Conservation (phyloP, 768 basidiomycete genomes). For the Saitozyma podzolica region DNA sequence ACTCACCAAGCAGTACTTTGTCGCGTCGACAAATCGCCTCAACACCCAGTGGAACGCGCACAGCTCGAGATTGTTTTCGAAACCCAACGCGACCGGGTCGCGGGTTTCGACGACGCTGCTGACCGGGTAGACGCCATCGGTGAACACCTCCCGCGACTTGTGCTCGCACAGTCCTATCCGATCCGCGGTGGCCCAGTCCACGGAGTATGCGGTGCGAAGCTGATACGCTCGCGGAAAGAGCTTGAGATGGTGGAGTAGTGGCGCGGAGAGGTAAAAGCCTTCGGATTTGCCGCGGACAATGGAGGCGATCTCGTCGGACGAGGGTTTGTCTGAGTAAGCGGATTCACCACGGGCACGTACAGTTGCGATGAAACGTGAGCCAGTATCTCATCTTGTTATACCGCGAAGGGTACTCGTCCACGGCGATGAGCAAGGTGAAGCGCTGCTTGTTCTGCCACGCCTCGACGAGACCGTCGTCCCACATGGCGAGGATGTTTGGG, state of each 20-base stretch:
- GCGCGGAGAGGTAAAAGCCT: conserved; percentile 28
- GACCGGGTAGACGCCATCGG: not conserved
- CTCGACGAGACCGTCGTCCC: conserved; percentile 38
- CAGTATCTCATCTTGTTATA: conserved; percentile 23
- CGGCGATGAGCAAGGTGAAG: conserved; percentile 25
- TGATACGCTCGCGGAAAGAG: conserved; percentile 21
- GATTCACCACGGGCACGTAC: conserved; percentile 12
- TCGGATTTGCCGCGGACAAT: conserved; percentile 10
- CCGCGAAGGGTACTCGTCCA: conserved; percentile 19
- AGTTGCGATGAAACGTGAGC: conserved; percentile 20
- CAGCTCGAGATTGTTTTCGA: conserved; percentile 21
- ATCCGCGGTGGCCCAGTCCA: conserved; percentile 28
- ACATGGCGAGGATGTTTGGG: conserved; percentile 35
- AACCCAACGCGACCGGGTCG: conserved; percentile 29
- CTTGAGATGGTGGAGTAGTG: conserved; percentile 25
- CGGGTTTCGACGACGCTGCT: conserved; percentile 7
- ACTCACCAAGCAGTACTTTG: conserved; percentile 35
- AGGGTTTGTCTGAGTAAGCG: conserved; percentile 32
- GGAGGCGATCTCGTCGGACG: conserved; percentile 4
- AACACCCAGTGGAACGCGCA: conserved; percentile 30
- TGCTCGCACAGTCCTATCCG: conserved; percentile 26
- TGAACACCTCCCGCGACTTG: conserved; percentile 14
- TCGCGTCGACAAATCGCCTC: conserved; percentile 26
- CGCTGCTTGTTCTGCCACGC: conserved; percentile 31
- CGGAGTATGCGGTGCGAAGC: conserved; percentile 16